Percentiles rank a stretch among this genome's conserved stretches.
phyloP scores from a whole-genome alignment of 345 rosid species.

The Durio zibethinus region DNA sequence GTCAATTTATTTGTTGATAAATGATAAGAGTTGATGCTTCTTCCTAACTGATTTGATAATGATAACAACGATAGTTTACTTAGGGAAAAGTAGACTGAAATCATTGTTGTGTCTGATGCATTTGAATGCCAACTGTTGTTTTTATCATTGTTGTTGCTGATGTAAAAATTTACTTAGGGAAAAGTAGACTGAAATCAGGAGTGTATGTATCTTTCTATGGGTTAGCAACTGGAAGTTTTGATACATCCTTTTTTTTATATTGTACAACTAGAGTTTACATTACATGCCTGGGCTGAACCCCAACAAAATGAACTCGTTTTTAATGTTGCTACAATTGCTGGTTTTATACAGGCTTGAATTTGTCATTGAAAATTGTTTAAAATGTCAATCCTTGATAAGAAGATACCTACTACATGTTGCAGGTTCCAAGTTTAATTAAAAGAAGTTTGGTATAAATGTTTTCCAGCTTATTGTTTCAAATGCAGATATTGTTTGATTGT shows the following conservation, averaged over 20 bases:
- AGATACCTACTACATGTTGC: not conserved
- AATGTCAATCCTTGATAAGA: not conserved
- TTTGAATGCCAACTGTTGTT: not conserved
- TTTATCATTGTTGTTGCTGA: not conserved
- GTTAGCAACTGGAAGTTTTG: conserved; percentile 1
- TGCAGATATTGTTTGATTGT: not conserved
- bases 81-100: no score
- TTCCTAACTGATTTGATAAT: not conserved
- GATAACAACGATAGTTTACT: not conserved
- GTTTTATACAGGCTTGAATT: not conserved
- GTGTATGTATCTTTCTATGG: not conserved
- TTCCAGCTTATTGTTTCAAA: not conserved
- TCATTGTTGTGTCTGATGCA: not conserved
- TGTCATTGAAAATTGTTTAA: not conserved
- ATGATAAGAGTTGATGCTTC: not conserved
- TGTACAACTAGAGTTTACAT: not conserved
- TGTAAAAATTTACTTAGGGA: not conserved
- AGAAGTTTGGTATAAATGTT: not conserved
- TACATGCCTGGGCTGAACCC: not conserved
- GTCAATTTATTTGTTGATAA: not conserved
- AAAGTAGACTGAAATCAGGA: not conserved
- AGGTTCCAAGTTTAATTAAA: not conserved
- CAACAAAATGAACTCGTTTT: not conserved
- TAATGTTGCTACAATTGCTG: not conserved
- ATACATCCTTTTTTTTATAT: not conserved